A percentile compares a stretch with the other conserved stretches of the same genome.
Conservation (phyloP, 176 grass and related monocot species). For the Rhynchospora pubera region DNA sequence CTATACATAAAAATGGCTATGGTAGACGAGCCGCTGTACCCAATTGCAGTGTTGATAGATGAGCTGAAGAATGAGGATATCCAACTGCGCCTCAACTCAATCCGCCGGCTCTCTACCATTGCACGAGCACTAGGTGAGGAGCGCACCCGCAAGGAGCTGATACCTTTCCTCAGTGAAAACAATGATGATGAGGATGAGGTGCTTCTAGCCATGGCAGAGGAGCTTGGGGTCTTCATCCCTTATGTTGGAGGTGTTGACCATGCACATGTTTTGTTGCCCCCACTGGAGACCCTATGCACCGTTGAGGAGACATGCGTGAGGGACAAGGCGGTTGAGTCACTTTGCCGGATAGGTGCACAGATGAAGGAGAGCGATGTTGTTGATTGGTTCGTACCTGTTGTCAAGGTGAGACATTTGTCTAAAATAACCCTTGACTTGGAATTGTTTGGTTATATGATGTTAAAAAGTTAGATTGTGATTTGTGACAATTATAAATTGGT, state of each 20-base stretch:
- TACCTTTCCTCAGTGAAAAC: constrained; percentile 95
- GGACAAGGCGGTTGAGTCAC: constrained; percentile 85
- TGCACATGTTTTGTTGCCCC: constrained; percentile 71
- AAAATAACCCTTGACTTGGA: not conserved
- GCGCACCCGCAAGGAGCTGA: constrained; percentile 86
- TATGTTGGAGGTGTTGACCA: constrained; percentile 92
- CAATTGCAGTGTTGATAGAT: constrained; percentile 85
- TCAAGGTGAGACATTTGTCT: constrained; percentile 45
- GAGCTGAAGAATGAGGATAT: constrained; percentile 98
- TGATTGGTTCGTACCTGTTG: constrained; percentile 63
- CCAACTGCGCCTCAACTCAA: constrained; percentile 85
- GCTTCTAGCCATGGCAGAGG: constrained; percentile 95
- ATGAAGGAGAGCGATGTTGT: constrained; percentile 88
- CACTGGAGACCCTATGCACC: constrained; percentile 78
- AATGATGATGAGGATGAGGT: constrained; percentile 99
- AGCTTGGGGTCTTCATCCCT: constrained; percentile 90
- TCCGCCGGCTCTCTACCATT: constrained; percentile 87
- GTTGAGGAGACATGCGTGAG: constrained; percentile 95
- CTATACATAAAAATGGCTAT: constrained; percentile 46
- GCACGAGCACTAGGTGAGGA: constrained; percentile 89
- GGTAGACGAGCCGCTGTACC: constrained; percentile 82
- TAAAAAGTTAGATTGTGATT: not conserved
- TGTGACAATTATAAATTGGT: not conserved
- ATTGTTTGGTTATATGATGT: not conserved
- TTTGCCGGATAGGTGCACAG: constrained; percentile 81